Evolutionary conservation across 805 yeast genomes (phyloP), one percentile per base, ranked within the genome.

Genomic region (Saccharomycopsis selenospora): DNA sequence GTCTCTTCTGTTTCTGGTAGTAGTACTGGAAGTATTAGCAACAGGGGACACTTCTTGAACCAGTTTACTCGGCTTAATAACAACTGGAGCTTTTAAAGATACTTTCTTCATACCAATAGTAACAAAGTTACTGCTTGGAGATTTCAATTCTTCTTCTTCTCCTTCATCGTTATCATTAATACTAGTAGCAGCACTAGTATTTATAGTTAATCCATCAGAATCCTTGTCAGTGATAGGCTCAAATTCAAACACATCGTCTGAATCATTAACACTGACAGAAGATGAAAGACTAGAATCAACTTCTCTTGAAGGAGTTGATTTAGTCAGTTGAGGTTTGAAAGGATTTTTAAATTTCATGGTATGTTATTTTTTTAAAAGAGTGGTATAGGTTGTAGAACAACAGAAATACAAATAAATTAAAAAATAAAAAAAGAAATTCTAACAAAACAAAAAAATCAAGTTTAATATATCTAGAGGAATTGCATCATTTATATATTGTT

Each of bases 101-200:
- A 50, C 40, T 13, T 28, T 25, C 24, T 36, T 46, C 36, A 50
- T 14, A 4, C 50, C 50, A 40, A 50, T 50, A 13, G 38, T n/a
- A 17, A 50, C 28, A 18, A 42, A 38, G 20, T 44, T 30, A 13
- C 11, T 8, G 24, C 10, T 26, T 4, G 29, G 20, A 5, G 43
- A 23, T 20, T 40, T 24, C 29, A 40, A 24, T 43, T 43, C 26
- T 22, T 14, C 46, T 43, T 43, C 20, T 28, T 43, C 30, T n/a
- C 22, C 20, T 4, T 41, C 44, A 10, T 20, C 17, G 17, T 33
- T 20, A 33, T 6, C n/a, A 14, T 33, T 20, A 10, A 20, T 33
- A 14, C 17, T 14, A 7, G 18, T 33, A 20, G 38, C 33, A 10
- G n/a, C 10, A 10, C 13, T 28, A 28, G 33, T 10, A 28, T 10